phyloP scores from a whole-genome alignment of 176 grass and related monocot genomes.

The Eragrostis nindensis region DNA sequence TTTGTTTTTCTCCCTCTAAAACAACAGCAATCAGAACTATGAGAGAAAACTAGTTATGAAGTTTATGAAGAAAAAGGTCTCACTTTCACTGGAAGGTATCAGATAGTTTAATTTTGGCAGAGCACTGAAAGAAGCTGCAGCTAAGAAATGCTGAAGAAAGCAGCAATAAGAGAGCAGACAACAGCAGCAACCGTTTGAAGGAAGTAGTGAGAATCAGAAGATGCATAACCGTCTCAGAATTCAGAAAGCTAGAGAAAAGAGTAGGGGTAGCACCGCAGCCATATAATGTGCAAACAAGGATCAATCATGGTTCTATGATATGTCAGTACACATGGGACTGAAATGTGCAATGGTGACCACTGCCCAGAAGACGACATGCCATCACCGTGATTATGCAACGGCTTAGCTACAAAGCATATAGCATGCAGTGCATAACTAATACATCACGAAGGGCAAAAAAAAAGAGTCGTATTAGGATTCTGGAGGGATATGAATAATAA shows the following conservation, averaged over 20 bases:
- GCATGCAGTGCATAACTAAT: neutral
- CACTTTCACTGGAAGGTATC: neutral
- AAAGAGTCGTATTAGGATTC: neutral
- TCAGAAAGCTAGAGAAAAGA: constrained; percentile 14
- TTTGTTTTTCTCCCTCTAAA: neutral
- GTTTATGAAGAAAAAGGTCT: neutral
- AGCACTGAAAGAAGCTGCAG: neutral
- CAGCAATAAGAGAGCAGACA: constrained; percentile 6
- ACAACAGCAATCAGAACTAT: neutral
- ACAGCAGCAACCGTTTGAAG: constrained; percentile 2
- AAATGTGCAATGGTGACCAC: constrained; percentile 3
- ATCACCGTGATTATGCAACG: constrained; percentile 19
- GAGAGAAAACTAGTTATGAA: neutral
- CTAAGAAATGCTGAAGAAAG: constrained; percentile 9
- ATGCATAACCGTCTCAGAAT: constrained; percentile 13
- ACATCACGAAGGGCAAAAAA: neutral
- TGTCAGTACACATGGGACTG: neutral
- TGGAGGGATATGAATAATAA: neutral
- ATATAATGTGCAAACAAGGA: neutral
- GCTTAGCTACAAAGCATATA: neutral
- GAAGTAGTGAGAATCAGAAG: constrained; percentile 11
- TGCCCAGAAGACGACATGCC: neutral
- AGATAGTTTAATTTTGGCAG: neutral
- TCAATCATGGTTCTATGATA: neutral
- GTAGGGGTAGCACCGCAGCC: neutral